phyloP scores from a whole-genome alignment of 306 rosid genomes.

The Trifolium subterraneum region DNA sequence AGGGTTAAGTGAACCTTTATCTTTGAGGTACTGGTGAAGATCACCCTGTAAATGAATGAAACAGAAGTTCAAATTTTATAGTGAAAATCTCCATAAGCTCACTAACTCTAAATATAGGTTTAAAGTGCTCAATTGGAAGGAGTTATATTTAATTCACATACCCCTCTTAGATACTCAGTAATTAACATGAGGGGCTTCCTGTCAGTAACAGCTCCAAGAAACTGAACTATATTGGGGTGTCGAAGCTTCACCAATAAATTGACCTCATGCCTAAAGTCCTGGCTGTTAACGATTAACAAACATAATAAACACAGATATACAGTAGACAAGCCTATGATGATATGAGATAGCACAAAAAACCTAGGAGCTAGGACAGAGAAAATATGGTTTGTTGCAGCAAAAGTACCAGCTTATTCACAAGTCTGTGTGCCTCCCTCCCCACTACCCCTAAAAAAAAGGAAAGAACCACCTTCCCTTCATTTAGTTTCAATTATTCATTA shows the following conservation, averaged over 20 bases:
- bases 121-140: constrained; percentile 33
- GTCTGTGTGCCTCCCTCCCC: not conserved
- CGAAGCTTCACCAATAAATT: constrained; percentile 97
- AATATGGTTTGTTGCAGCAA: constrained; percentile 24
- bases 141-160: constrained; percentile 43
- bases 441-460: not conserved
- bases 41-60: constrained; percentile 71
- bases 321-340: constrained; percentile 21
- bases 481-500: constrained; percentile 18
- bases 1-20: constrained; percentile 81
- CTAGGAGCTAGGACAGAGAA: not conserved
- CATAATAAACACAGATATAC: constrained; percentile 1
- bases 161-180: constrained; percentile 98
- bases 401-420: constrained; percentile 20
- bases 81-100: constrained; percentile 31
- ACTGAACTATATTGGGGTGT: constrained; percentile 97
- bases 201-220: constrained; percentile 99
- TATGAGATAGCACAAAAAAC: constrained; percentile 18
- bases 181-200: constrained; percentile 94
- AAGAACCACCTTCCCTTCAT: not conserved
- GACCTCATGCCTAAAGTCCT: constrained; percentile 98
- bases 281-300: constrained; percentile 55
- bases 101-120: constrained; percentile 22
- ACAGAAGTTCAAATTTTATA: constrained; percentile 47
- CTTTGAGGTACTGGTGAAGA: constrained; percentile 96